A percentile compares a stretch with the other conserved stretches of the same genome.
Conservation (phyloP, 495 filamentous ascomycete species). For the Penicillium macrosclerotiorum region DNA sequence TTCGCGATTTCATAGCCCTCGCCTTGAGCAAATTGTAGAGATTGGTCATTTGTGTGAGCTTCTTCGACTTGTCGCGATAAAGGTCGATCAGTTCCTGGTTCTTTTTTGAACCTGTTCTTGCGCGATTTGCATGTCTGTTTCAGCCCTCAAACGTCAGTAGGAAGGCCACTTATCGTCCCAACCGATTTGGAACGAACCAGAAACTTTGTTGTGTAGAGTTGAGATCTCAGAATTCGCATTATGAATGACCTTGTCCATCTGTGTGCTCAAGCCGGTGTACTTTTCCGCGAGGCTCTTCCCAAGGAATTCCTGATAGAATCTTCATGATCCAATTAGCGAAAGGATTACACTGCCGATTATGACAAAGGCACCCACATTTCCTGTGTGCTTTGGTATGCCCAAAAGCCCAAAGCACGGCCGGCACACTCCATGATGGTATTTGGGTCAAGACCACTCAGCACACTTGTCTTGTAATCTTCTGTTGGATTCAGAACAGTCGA, state of each 20-base stretch:
- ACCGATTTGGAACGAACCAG: slow-evolving; percentile 32
- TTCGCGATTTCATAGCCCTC: slow-evolving; percentile 64
- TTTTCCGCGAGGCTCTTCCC: slow-evolving; percentile 74
- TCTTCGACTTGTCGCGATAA: slow-evolving; percentile 70
- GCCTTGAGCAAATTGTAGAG: slow-evolving; percentile 82
- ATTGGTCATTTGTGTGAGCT: slow-evolving; percentile 75
- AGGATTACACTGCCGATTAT: neutral
- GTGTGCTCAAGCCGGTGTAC: slow-evolving; percentile 61
- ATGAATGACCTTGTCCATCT: slow-evolving; percentile 77
- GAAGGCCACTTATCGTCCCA: neutral
- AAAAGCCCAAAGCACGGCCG: slow-evolving; percentile 79
- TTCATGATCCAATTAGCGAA: slow-evolving; percentile 31
- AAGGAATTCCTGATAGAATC: slow-evolving; percentile 78
- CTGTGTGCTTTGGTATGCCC: slow-evolving; percentile 87
- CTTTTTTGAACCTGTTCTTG: slow-evolving; percentile 69
- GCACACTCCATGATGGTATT: slow-evolving; percentile 88
- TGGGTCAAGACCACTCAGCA: slow-evolving; percentile 81
- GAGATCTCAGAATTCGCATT: slow-evolving; percentile 80
- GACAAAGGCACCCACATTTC: slow-evolving; percentile 64
- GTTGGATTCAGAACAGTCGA: slow-evolving; percentile 75
- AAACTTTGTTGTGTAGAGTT: slow-evolving; percentile 60
- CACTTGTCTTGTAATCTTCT: slow-evolving; percentile 92
- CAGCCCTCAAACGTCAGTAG: slow-evolving; percentile 6
- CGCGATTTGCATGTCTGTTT: slow-evolving; percentile 60
- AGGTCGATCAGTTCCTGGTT: slow-evolving; percentile 71